These are phyloP conservation scores for Arabis alpina DNA, from an alignment of 345 rosid species.

Conservation along the genomic window DNA sequence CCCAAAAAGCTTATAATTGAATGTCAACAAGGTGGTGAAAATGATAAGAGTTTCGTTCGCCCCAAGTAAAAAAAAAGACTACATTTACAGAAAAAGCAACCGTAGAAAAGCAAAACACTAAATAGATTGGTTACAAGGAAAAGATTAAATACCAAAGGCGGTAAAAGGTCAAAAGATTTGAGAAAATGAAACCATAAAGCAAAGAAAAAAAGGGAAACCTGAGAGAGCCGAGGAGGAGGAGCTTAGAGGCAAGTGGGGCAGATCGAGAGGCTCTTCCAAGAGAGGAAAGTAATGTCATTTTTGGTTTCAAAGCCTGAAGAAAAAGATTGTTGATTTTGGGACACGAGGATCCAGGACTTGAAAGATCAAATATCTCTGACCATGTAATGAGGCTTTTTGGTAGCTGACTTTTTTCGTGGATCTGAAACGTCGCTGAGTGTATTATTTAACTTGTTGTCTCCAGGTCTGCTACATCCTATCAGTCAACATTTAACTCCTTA, in stretches of 20 bases:
- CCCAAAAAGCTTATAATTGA: not conserved
- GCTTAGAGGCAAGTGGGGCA: constrained; percentile 57
- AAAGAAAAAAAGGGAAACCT: constrained; percentile 51
- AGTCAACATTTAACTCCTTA: not conserved
- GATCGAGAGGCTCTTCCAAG: constrained; percentile 61
- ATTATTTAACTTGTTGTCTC: not conserved
- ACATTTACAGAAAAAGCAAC: not conserved
- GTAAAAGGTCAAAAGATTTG: not conserved
- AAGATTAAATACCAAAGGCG: not conserved
- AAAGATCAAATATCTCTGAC: constrained; percentile 22
- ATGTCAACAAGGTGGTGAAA: not conserved
- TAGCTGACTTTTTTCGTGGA: not conserved
- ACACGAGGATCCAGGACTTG: not conserved
- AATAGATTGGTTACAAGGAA: not conserved
- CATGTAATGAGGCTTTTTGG: not conserved
- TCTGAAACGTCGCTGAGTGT: not conserved
- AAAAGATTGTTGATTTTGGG: not conserved
- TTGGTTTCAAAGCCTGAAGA: not conserved
- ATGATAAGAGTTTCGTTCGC: not conserved
- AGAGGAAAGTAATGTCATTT: constrained; percentile 63
- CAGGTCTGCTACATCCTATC: not conserved
- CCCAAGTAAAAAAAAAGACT: constrained; percentile 1
- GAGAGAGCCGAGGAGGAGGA: constrained; percentile 65
- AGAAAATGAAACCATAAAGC: constrained; percentile 8
- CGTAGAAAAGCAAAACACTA: not conserved